Percentiles rank a stretch among this genome's conserved stretches.
Conservation (phyloP, 1,139 yeast genomes). For the Hansenula sp. region DNA sequence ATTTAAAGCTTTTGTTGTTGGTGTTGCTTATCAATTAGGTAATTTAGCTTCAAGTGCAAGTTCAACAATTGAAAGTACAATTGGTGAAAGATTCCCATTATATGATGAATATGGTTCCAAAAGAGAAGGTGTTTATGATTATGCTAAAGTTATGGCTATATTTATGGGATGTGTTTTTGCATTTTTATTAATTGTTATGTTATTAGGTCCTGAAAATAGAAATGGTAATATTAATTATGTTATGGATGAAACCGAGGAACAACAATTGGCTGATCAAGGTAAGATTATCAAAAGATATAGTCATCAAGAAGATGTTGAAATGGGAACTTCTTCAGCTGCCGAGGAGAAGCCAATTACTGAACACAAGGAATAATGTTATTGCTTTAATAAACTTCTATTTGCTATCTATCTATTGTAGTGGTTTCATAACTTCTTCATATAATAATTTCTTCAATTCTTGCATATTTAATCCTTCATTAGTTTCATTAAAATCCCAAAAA, state of each 20-base stretch:
- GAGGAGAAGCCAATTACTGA: neutral
- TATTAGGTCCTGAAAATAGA: slow-evolving; percentile 75
- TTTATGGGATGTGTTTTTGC: slow-evolving; percentile 77
- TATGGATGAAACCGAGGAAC: slow-evolving; percentile 15
- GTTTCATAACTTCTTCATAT: slow-evolving; percentile 23
- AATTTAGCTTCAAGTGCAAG: slow-evolving; percentile 81
- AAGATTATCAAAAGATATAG: slow-evolving; percentile 11
- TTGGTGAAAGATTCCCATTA: slow-evolving; percentile 65
- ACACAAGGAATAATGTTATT: neutral
- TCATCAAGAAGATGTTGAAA: neutral
- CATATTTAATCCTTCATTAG: slow-evolving; percentile 64
- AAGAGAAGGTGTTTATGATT: slow-evolving; percentile 34
- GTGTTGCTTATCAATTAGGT: slow-evolving; percentile 79
- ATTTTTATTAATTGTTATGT: slow-evolving; percentile 49
- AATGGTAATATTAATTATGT: slow-evolving; percentile 26
- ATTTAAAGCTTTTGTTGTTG: slow-evolving; percentile 68
- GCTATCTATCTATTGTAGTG: slow-evolving; percentile 12
- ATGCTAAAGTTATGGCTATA: slow-evolving; percentile 73
- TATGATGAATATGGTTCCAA: slow-evolving; percentile 28
- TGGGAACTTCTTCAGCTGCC: neutral
- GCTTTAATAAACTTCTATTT: neutral
- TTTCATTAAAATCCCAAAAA: slow-evolving; percentile 79
- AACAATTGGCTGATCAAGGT: slow-evolving; percentile 15
- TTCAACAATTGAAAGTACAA: slow-evolving; percentile 73
- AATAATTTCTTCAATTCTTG: slow-evolving; percentile 68